phyloP scores from a whole-genome alignment of 257 asterid species.

The Solanum bulbocastanum region DNA sequence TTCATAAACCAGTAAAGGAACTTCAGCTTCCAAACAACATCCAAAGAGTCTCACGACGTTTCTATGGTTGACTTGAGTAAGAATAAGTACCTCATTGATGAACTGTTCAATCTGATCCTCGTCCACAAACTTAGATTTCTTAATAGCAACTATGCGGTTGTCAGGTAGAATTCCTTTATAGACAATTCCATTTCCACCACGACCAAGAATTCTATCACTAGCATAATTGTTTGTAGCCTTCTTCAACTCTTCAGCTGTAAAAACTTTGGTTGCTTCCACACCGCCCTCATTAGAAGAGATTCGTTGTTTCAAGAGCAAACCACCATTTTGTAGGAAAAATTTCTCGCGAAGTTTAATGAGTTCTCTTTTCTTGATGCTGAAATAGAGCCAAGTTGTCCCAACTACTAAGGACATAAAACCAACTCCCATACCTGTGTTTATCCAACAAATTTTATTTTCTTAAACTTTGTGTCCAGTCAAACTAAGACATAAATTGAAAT shows the following conservation, averaged over 20 bases:
- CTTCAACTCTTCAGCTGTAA: constrained; percentile 24
- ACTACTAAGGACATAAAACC: constrained; percentile 11
- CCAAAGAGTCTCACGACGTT: constrained; percentile 53
- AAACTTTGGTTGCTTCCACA: constrained; percentile 17
- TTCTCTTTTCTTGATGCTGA: constrained; percentile 9
- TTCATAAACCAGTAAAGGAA: constrained; percentile 42
- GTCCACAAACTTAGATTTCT: constrained; percentile 38
- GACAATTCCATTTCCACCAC: constrained; percentile 47
- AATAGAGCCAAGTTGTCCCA: constrained; percentile 17
- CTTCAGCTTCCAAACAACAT: constrained; percentile 52
- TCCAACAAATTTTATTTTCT: too few species aligned
- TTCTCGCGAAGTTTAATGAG: constrained; percentile 15
- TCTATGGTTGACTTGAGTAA: constrained; percentile 48
- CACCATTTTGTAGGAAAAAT: constrained; percentile 51
- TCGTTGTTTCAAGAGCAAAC: constrained; percentile 36
- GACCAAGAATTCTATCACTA: constrained; percentile 37
- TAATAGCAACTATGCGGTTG: constrained; percentile 34
- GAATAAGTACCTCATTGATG: constrained; percentile 54
- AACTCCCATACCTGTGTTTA: constrained; percentile 8
- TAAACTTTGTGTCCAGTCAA: too few species aligned
- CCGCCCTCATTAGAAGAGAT: constrained; percentile 5
- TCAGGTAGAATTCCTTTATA: constrained; percentile 41
- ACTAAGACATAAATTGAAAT: neutral
- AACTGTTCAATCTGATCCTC: constrained; percentile 46
- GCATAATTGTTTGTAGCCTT: constrained; percentile 39